A percentile compares a stretch with the other conserved stretches of the same genome.
Conservation (phyloP, 2,329 filamentous ascomycete species). For the Coniochaeta prunicola region DNA sequence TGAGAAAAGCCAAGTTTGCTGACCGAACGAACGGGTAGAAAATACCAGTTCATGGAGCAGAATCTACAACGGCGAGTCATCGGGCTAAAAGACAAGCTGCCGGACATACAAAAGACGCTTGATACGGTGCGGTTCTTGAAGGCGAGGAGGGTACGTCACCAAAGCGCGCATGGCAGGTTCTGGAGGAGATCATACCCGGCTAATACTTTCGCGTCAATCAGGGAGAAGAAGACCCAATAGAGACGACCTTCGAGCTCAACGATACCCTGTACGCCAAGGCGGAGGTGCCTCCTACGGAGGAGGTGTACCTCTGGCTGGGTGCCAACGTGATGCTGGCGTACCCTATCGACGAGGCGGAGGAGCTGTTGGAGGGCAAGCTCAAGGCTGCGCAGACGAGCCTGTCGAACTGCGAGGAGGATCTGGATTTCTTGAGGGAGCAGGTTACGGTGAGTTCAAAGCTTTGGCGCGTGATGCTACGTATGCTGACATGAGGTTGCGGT, state of each 20-base stretch:
- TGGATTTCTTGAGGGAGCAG: conserved; percentile 92
- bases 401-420: conserved; percentile 87
- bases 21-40: conserved; percentile 42
- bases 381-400: conserved; percentile 72
- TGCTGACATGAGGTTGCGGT: conserved; percentile 7
- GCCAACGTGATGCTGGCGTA: conserved; percentile 98
- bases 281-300: conserved; percentile 70
- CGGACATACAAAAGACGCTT: conserved; percentile 92
- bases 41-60: conserved; percentile 99
- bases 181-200: too few species aligned
- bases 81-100: conserved; percentile 88
- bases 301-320: conserved; percentile 97
- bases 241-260: conserved; percentile 93
- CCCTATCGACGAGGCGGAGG: conserved; percentile 78
- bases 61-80: conserved; percentile 79
- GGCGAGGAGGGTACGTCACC: conserved; percentile 56
- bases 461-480: not conserved
- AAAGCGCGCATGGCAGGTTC: too few species aligned
- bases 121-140: conserved; percentile 85
- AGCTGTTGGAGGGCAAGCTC: conserved; percentile 70
- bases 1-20: not conserved
- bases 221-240: conserved; percentile 60
- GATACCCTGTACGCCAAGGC: conserved; percentile 93
- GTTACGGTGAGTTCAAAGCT: conserved; percentile 63
- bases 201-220: conserved; percentile 1